Conservation (phyloP, 768 basidiomycete species). For the Punctularia strigosozonata region DNA sequence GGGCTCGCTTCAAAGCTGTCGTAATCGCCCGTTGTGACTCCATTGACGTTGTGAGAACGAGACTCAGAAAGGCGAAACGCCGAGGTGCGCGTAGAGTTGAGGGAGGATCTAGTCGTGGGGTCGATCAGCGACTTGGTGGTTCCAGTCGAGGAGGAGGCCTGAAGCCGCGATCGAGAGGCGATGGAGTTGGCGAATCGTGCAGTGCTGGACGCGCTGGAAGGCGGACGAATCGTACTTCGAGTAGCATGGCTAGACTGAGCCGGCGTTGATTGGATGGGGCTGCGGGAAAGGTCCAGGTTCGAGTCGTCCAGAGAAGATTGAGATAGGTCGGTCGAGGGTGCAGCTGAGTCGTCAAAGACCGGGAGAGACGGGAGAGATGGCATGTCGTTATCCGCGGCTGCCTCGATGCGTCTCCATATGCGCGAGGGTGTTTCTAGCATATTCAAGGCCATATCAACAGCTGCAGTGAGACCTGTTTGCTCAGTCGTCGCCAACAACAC, state of each 20-base stretch:
- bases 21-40: no score
- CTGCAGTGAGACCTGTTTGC: no score
- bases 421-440: slow-evolving; percentile 72
- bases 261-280: slow-evolving; percentile 65
- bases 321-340: slow-evolving; percentile 26
- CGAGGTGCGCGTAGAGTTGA: no score
- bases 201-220: slow-evolving; percentile 38
- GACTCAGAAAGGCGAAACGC: no score
- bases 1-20: no score
- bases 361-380: slow-evolving; percentile 76
- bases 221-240: slow-evolving; percentile 36
- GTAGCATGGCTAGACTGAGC: slow-evolving; percentile 36
- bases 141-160: slow-evolving; percentile 18
- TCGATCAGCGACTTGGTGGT: no score
- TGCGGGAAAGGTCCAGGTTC: slow-evolving; percentile 26
- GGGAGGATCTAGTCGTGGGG: no score
- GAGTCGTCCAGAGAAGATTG: slow-evolving; percentile 25
- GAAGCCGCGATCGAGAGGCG: slow-evolving; percentile 29
- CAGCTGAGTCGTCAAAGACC: slow-evolving; percentile 51
- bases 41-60: no score
- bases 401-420: slow-evolving; percentile 76
- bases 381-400: slow-evolving; percentile 62
- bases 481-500: no score
- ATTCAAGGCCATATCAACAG: no score
- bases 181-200: slow-evolving; percentile 42